Evolutionary conservation across 495 filamentous ascomycete genomes (phyloP).

Genomic region (Neurospora sp.): DNA sequence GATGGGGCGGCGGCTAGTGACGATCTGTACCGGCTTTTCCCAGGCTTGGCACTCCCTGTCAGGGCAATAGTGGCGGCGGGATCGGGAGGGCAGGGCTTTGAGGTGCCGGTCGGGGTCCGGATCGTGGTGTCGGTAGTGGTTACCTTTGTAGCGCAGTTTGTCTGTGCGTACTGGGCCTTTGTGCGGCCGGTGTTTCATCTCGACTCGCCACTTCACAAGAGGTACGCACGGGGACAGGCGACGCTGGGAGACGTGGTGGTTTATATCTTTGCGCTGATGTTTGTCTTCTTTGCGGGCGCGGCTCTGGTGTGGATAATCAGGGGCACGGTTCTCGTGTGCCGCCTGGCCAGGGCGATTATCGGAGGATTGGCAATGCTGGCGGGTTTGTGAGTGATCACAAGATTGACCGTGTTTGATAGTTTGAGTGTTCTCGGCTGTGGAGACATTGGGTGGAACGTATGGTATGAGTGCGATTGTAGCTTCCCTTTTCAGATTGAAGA

Average conservation of each 20-base stretch:
- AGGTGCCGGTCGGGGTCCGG: neutral
- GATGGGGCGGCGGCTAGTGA: neutral
- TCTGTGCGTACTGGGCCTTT: slow-evolving; percentile 17
- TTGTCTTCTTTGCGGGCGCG: slow-evolving; percentile 9
- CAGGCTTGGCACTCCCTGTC: neutral
- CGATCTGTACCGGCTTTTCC: neutral
- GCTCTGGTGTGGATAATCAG: slow-evolving; percentile 10
- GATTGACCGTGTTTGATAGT: neutral
- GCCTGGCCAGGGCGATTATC: slow-evolving; percentile 3
- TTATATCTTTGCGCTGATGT: slow-evolving; percentile 14
- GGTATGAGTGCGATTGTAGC: neutral
- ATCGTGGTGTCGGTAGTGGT: slow-evolving; percentile 2
- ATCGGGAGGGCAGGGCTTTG: neutral
- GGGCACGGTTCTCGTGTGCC: slow-evolving; percentile 7
- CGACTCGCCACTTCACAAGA: slow-evolving; percentile 15
- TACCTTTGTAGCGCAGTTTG: neutral
- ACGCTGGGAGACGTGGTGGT: slow-evolving; percentile 14
- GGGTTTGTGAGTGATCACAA: slow-evolving; percentile 8
- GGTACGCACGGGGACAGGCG: slow-evolving; percentile 8
- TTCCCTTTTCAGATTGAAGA: neutral
- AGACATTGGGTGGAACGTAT: neutral
- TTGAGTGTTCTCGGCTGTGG: neutral
- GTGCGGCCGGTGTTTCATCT: slow-evolving; percentile 21
- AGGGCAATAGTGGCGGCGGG: neutral
- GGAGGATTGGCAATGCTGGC: slow-evolving; percentile 8